Base-by-base conservation (phyloP, 371 early-diverging fungal genomes). In the Mucor irregularis region DNA sequence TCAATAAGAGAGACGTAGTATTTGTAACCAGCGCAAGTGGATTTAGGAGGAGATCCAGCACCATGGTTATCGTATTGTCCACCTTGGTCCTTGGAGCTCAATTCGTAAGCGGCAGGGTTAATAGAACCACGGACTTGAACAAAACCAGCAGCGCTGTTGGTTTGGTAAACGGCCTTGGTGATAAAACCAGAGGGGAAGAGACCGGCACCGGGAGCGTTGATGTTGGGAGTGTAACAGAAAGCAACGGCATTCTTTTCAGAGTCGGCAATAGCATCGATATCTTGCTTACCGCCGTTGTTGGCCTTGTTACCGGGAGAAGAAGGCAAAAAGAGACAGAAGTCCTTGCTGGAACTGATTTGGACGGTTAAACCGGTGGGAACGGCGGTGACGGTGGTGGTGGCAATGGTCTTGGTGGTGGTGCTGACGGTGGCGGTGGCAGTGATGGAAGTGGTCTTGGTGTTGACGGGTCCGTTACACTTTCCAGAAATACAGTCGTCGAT, bases 111-210 rank as follows among this genome's bases (percentile, higher is more conserved):
- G 7, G 64, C 42, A 9, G 66, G 43, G 24, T 75, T 57, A 7
- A 80, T 64, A 26, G 66, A 69, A 30, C 80, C 80, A 35, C 77
- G 77, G 19, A 80, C 65, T 50, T 80, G 80, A 19, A 67, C 62
- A 37, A 66, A 77, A n/a, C 61, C 61, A 19, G 55, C 55, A 45
- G 49, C 45, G 30, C 59, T 48, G 14, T 39, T 42, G 16, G 64
- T 63, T 25, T 61, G 50, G 42, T 61, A 72, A 14, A 55, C 53
- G 22, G 69, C 66, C 14, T 54, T 60, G 26, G 62, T 57, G 38
- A 68, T 59, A 16, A 66, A 67, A 10, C 69, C 71, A 19, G 46
- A 17, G 14, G 78, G 78, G 61, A 77, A 75, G 8, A 62, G 39
- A 33, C 62, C 62, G 10, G 68, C 72, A 14, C 59, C 56, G 16